Percentiles rank a stretch among this genome's conserved stretches.
Evolutionary conservation across 2,329 filamentous ascomycete genomes (phyloP).

Genomic region (Cercospora sp.): DNA sequence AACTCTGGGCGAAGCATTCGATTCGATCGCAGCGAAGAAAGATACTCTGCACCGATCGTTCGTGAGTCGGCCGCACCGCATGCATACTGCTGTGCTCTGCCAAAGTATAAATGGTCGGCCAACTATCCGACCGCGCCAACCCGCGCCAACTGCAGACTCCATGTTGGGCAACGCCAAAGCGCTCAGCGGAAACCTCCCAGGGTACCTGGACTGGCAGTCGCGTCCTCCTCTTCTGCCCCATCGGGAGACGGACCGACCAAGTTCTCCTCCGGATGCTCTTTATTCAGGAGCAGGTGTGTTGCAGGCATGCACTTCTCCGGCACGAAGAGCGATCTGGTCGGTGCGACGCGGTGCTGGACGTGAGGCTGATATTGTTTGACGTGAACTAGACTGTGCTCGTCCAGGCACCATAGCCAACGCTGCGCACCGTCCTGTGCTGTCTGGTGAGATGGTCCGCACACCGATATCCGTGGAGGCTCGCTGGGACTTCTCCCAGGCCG

Average conservation of each 20-base stretch:
- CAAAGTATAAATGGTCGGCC: neutral
- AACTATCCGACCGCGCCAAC: neutral
- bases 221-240: neutral
- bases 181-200: neutral
- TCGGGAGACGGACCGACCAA: neutral
- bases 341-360: neutral
- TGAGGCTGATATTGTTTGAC: neutral
- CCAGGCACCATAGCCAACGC: neutral
- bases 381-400: neutral
- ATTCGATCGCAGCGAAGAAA: neutral
- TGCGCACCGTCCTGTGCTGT: neutral
- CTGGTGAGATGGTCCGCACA: neutral
- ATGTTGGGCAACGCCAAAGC: neutral
- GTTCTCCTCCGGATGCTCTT: neutral
- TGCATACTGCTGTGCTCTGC: neutral
- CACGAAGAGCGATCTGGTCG: neutral
- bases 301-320: neutral
- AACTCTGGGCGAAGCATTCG: neutral
- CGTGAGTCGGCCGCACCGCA: neutral
- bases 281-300: neutral
- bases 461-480: neutral
- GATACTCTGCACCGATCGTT: neutral
- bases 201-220: neutral
- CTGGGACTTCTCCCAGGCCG: neutral
- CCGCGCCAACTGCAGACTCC: neutral